Conservation (phyloP, 768 basidiomycete species). For the Auriscalpium vulgare region DNA sequence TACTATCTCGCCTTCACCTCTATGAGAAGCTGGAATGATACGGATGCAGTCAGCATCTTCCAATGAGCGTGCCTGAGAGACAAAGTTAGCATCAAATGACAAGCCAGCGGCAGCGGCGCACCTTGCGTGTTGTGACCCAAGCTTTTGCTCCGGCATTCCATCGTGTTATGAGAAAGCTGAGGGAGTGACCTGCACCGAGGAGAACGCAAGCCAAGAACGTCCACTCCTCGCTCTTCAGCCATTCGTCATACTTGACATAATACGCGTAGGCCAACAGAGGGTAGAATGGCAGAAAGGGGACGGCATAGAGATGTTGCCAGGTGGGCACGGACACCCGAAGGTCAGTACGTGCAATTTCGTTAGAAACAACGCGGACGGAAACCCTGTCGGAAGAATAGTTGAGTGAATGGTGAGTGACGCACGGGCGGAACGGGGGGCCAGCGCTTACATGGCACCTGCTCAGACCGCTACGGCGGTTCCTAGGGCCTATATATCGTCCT, state of each 20-base stretch:
- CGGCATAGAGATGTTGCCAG: constrained; percentile 63
- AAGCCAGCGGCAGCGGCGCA: constrained; percentile 24
- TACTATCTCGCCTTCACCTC: constrained; percentile 88
- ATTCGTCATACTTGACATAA: constrained; percentile 82
- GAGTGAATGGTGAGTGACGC: background rate
- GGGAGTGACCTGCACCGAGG: constrained; percentile 80
- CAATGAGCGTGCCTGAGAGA: constrained; percentile 46
- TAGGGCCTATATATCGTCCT: no score
- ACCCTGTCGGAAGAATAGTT: constrained; percentile 22
- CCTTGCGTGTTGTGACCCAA: constrained; percentile 72
- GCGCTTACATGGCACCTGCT: background rate
- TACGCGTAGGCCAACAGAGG: constrained; percentile 87
- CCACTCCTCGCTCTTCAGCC: constrained; percentile 94
- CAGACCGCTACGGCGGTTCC: background rate
- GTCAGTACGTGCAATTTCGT: constrained; percentile 61
- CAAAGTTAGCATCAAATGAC: background rate
- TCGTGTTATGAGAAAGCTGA: constrained; percentile 85
- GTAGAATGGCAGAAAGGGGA: constrained; percentile 75
- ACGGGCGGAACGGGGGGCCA: background rate
- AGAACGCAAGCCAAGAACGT: constrained; percentile 88
- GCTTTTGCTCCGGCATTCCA: constrained; percentile 82
- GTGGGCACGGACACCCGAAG: constrained; percentile 61
- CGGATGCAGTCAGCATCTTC: constrained; percentile 75
- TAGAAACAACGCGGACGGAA: constrained; percentile 47
- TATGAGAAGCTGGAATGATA: constrained; percentile 71